phyloP scores from a whole-genome alignment of 176 grass and related monocot species.

The Ensete glaucum region DNA sequence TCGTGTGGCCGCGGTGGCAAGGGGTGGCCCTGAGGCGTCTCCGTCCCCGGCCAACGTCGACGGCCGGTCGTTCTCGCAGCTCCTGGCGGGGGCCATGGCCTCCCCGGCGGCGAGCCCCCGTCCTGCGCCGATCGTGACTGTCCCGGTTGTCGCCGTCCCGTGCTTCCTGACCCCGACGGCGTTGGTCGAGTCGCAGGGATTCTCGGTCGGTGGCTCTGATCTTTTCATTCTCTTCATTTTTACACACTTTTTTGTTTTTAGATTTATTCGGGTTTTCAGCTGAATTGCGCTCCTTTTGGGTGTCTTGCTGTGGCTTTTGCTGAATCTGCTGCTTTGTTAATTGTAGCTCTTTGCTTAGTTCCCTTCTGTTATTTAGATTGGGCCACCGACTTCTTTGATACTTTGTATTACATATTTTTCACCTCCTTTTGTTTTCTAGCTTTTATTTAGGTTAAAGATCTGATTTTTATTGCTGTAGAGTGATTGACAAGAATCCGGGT shows the following conservation, averaged over 20 bases:
- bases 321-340: background rate
- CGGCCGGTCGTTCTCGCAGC: conserved; percentile 25
- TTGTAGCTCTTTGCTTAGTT: background rate
- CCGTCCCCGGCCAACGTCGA: conserved; percentile 5
- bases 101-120: conserved; percentile 9
- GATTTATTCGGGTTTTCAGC: background rate
- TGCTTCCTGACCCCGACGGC: conserved; percentile 42
- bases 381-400: background rate
- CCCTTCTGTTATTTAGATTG: background rate
- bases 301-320: background rate
- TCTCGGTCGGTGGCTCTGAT: conserved; percentile 46
- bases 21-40: background rate
- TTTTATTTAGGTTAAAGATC: background rate
- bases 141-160: conserved; percentile 51
- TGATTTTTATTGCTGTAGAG: background rate
- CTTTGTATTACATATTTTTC: background rate
- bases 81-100: conserved; percentile 18
- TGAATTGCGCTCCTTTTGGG: background rate
- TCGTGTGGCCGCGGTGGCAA: background rate
- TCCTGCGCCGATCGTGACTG: conserved; percentile 32
- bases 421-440: background rate
- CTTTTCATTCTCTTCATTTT: background rate
- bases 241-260: background rate
- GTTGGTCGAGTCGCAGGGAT: conserved; percentile 43
- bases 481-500: background rate